phyloP scores from a whole-genome alignment of 2,329 filamentous ascomycete species.

The Aspergillus pseudoterreus region DNA sequence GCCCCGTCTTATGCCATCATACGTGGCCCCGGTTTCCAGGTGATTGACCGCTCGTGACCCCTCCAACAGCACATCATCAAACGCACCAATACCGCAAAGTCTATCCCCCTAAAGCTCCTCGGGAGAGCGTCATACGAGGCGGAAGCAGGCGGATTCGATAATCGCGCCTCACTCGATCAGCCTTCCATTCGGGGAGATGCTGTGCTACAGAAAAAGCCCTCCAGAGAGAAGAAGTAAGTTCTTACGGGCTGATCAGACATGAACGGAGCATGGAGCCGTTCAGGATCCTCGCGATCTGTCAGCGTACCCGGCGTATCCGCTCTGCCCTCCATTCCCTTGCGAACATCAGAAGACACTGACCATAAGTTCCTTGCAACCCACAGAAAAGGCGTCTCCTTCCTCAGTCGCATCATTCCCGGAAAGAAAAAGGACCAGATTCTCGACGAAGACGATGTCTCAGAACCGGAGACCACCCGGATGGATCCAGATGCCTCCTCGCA shows the following conservation, averaged over 20 bases:
- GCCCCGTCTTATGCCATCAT: neutral
- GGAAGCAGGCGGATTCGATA: slow-evolving; percentile 37
- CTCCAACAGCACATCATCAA: slow-evolving; percentile 57
- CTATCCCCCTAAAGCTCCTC: slow-evolving; percentile 47
- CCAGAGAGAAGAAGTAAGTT: slow-evolving; percentile 65
- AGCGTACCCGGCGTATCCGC: too few relatives aligned
- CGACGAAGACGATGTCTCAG: slow-evolving; percentile 61
- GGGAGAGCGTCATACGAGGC: slow-evolving; percentile 39
- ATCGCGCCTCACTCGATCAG: slow-evolving; percentile 25
- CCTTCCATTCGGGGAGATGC: slow-evolving; percentile 28
- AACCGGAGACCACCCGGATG: slow-evolving; percentile 66
- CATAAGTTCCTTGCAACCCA: slow-evolving; percentile 5
- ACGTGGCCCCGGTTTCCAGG: neutral
- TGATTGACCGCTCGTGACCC: slow-evolving; percentile 1
- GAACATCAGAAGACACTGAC: neutral
- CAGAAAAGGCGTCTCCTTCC: slow-evolving; percentile 85
- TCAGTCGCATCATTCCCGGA: slow-evolving; percentile 74
- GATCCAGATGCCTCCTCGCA: slow-evolving; percentile 77
- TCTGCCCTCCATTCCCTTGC: too few relatives aligned
- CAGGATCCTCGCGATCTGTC: too few relatives aligned
- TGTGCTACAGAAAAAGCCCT: slow-evolving; percentile 28
- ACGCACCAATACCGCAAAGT: slow-evolving; percentile 62
- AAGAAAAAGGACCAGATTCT: slow-evolving; percentile 65
- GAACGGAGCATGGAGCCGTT: too few relatives aligned
- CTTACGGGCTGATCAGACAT: too few relatives aligned